Base-by-base conservation (phyloP, 1,284 basidiomycete genomes). In the Ceratobasidium sp. region DNA sequence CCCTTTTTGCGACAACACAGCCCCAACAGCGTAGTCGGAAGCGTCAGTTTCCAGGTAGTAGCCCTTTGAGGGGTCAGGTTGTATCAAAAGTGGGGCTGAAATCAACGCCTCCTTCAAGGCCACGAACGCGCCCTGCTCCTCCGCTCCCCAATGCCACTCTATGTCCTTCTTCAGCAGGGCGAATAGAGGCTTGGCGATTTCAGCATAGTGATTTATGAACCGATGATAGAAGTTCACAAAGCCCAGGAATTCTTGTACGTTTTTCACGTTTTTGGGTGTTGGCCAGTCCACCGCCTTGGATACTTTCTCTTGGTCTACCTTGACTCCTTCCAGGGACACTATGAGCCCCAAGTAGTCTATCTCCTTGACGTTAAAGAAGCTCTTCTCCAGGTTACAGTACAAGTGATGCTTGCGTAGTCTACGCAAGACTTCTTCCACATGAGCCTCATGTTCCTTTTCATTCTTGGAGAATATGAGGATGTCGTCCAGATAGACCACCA, bases 301-400 rank as follows among this genome's bases (percentile, higher is more conserved):
- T 2, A 81, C 59, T 74, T 82, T 81, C 16, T 58, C 64, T 0
- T 59, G 64, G 49, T 78, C 75, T 78, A 80, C 79, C 0, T 23
- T 23, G 23, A 81, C 42, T 0, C 78, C 77, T 16, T 51, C 30
- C 30, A 1, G 4, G 0, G 48, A 64, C 18, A 49, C 16, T 33
- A 79, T 69, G 66, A 76, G 77, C 2, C 81, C 80, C 0, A 82
- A 75, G 76, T 79, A 82, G 3, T 78, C 77, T 16, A 76, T 72
- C 11, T 69, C 7, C 5, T 38, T 44, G 14, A 56, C 9, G 64
- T 74, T 53, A 75, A 79, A 80, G 14, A 75, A 62, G 61, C 78
- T 78, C 54, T 80, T 80, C 36, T 66, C 54, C 2, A 73, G 11
- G 42, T 78, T 79, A 14, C 75, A 70, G 38, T 28, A 67, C 7